Conservation (phyloP, 2,329 filamentous ascomycete species). For the Apiospora arundinis region DNA sequence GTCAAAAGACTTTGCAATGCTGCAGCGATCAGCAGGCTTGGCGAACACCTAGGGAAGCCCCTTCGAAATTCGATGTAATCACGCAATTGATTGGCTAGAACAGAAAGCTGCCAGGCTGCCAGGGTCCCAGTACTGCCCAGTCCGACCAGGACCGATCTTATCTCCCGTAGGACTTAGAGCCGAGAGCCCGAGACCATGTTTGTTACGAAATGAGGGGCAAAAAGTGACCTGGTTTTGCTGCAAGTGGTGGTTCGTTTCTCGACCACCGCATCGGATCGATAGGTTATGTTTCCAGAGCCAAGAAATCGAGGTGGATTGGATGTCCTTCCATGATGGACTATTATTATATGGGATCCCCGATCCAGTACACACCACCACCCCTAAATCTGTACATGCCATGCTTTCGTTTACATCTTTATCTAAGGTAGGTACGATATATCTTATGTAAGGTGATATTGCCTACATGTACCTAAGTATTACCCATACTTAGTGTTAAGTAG, state of each 20-base stretch:
- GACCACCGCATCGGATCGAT: conserved; percentile 7
- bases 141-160: conserved; percentile 15
- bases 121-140: background rate
- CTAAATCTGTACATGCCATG: no score
- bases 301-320: background rate
- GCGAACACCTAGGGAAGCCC: conserved; percentile 6
- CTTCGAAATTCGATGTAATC: background rate
- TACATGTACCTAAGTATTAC: no score
- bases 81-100: background rate
- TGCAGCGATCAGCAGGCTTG: conserved; percentile 4
- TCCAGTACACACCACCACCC: no score
- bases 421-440: no score
- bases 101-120: background rate
- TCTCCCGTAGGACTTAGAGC: conserved; percentile 20
- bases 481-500: background rate
- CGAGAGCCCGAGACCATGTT: conserved; percentile 12
- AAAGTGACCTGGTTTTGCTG: conserved; percentile 14
- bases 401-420: no score
- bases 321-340: no score
- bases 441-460: no score
- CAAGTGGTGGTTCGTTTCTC: conserved; percentile 12
- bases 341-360: background rate
- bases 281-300: background rate
- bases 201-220: conserved; percentile 16
- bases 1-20: background rate